Percentiles rank a stretch among this genome's conserved stretches.
Evolutionary conservation across 1,139 yeast species (phyloP).

Genomic region (Diutina rugosa): DNA sequence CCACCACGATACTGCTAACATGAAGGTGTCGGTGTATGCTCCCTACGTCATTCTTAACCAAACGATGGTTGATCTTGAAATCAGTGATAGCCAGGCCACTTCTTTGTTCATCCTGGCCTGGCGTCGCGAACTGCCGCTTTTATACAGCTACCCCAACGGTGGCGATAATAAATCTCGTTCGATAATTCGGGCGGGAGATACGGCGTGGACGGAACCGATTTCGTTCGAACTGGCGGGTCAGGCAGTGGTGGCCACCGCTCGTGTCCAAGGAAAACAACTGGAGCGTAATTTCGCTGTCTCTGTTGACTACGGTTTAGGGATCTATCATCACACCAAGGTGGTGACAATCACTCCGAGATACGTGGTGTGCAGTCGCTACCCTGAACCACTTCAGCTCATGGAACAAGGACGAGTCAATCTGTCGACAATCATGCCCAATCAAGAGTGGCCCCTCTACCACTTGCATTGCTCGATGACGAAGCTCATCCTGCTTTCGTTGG

Average conservation of each 20-base stretch:
- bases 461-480: conserved; percentile 36
- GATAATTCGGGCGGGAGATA: conserved; percentile 21
- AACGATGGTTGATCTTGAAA: neutral
- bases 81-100: neutral
- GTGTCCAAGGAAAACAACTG: conserved; percentile 40
- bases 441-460: conserved; percentile 52
- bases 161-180: neutral
- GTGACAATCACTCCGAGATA: conserved; percentile 78
- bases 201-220: conserved; percentile 63
- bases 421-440: conserved; percentile 31
- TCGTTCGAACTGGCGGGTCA: conserved; percentile 91
- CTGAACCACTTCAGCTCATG: conserved; percentile 43
- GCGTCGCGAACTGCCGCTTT: neutral
- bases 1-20: conserved; percentile 41
- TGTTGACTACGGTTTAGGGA: conserved; percentile 80
- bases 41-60: conserved; percentile 74
- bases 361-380: conserved; percentile 51
- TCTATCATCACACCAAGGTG: conserved; percentile 63
- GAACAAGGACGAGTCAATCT: conserved; percentile 54
- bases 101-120: neutral
- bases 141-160: neutral
- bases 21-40: conserved; percentile 57
- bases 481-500: conserved; percentile 46
- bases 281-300: conserved; percentile 71
- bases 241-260: conserved; percentile 50